Base-by-base conservation (phyloP, 495 filamentous ascomycete genomes). In the Aspergillus ellipticus region DNA sequence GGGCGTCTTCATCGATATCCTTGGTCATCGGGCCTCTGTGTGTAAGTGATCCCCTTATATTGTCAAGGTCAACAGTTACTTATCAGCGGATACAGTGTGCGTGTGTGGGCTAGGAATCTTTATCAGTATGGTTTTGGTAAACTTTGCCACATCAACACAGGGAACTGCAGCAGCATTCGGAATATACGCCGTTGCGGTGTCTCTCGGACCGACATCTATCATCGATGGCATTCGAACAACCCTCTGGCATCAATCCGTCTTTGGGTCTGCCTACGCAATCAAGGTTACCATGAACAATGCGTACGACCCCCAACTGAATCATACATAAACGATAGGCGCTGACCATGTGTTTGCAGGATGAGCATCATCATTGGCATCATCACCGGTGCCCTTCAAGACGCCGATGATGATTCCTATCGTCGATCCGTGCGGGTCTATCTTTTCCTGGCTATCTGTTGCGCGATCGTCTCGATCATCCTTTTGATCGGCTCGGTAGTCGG, bases 231-330 rank as follows among this genome's bases (percentile, higher is more conserved):
- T 77, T 22, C 70, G 74, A 16, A 77, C 74, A 6, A 67, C 66
- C 2, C 58, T 77, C 11, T 77, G 70, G 69, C 64, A 79, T 29
- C 74, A 77, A 48, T 72, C 68, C 0, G 70, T 77, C 0, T 79
- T 75, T 56, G 73, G 74, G 2, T 73, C 73, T 4, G 76, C 73
- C 0, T 77, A 74, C 51, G 61, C 76, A 1, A 49, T 75, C 19
- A 77, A 77, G 41, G 65, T 77, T 28, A 74, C 74, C 33, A 76
- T 77, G 71, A 76, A 76, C 53, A 74, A 75, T 41, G 70, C 67
- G 70, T 73, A 62, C 51, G 66, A 60, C n/a, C 21, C 5, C 35
- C 1, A 29, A 1, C 15, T 10, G 13, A 13, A 29, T 3, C 4
- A 3, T 28, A n/a, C n/a, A n/a, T 10, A 5, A 9, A 6, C n/a